Evolutionary conservation across 306 rosid genomes (phyloP), one percentile per base, ranked within the genome.

Genomic region (Potentilla sterilis): DNA sequence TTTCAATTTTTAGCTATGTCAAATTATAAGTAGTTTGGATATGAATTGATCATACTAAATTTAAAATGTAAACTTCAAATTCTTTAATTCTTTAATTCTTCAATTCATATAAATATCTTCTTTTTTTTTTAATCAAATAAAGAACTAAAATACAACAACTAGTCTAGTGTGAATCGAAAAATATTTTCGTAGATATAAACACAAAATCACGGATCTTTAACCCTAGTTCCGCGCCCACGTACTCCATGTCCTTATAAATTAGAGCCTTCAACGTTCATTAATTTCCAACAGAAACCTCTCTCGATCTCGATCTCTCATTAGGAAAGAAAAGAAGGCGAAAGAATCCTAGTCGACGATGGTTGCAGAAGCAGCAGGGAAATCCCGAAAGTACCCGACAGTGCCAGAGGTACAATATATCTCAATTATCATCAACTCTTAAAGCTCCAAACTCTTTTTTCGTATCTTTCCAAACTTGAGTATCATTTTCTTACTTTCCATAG

Each of bases 361-460:
- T 69, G 75, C 74, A 43, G 82, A 57, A 58, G 67, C 76, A 64
- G 83, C 62, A 73, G 84, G 78, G 83, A 63, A 75, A 70, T 71
- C 62, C 61, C 85, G 58, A 69, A 83, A 83, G 87, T 78, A 83
- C 83, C 87, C 85, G 78, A 86, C 83, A 81, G 63, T 67, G 80
- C 67, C 81, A 81, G 89, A 86, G 89, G 89, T 86, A 86, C 85
- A 72, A 72, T 70, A 77, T 62, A 62, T 80, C 85, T 79, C 42
- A 63, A 63, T 10, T 61, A 7, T 63, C 8, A 44, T 63, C 14
- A 44, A 52, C 15, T 34, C 57, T 49, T 4, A 71, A 40, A 51
- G 0, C 13, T 18, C 63, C 48, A 0, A 5, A 24, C 2, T 28
- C 19, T 12, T 9, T 21, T 59, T 59, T 59, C 34, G 40, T 59